Evolutionary conservation across 768 basidiomycete species (phyloP), one percentile per base, ranked within the genome.

Genomic region (Paxillus ammoniavirescens): DNA sequence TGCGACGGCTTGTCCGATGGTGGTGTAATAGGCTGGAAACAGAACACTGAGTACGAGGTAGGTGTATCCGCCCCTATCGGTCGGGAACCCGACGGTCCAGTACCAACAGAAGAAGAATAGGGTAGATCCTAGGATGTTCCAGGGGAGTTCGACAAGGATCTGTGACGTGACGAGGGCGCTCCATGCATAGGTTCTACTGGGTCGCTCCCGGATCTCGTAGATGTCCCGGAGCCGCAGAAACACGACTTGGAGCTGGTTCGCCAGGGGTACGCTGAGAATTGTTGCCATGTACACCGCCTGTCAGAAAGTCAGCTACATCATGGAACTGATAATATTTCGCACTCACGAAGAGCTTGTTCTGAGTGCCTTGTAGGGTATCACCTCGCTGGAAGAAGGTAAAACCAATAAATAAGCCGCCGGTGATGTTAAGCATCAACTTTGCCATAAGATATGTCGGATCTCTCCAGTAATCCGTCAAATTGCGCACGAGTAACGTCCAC

Each of bases 61-160:
- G 2, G 80, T 81, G 61, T 80, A 86, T n/a, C 78, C 86, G 4
- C 76, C 83, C 36, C 84, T 71, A 12, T 74, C 72, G 1, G 67
- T 71, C 8, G 74, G 72, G 61, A 83, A 83, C 0, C 85, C 85
- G 47, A 86, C 82, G 5, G 84, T 84, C 81, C 82, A 87, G 67
- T 78, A 88, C 86, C 86, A 89, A 59, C 78, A 81, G 49, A 85
- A 60, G 72, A 81, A 89, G 69, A 83, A 77, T 12, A 88, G 50
- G 0, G 76, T 72, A 1, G 83, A 81, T 30, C 80, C 79, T 4
- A 82, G 8, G 36, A 86, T 76, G 55, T 85, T 84, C 80, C 81
- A 84, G 2, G 84, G 84, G 1, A 85, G 48, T 56, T 84, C 84
- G 4, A 80, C 73, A 8, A 85, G 58, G 42, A 86, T 70, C 61